Evolutionary conservation across 1,284 basidiomycete species (phyloP).

Genomic region (Sporisorium exsertum): DNA sequence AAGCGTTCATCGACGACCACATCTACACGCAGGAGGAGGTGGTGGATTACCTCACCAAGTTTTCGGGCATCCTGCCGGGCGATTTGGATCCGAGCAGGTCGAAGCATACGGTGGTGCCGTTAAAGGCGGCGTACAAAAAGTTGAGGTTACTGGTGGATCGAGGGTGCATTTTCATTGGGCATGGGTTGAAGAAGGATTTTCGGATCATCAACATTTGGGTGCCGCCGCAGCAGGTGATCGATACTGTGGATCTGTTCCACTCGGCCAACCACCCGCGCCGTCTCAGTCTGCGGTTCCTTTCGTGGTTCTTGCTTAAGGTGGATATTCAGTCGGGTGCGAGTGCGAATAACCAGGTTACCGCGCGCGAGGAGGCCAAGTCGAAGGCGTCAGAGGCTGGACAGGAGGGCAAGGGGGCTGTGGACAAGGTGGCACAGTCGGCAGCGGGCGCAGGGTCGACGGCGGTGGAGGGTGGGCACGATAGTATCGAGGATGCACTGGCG

Average conservation of each 20-base stretch:
- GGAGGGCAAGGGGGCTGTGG: slow-evolving; percentile 13
- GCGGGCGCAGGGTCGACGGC: slow-evolving; percentile 31
- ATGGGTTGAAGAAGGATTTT: slow-evolving; percentile 99
- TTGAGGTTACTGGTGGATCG: slow-evolving; percentile 91
- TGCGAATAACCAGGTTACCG: slow-evolving; percentile 45
- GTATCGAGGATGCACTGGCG: slow-evolving; percentile 88
- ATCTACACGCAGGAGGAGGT: slow-evolving; percentile 94
- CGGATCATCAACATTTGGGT: slow-evolving; percentile 98
- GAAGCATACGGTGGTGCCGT: slow-evolving; percentile 87
- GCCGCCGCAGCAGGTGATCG: slow-evolving; percentile 92
- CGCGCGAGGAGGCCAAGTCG: slow-evolving; percentile 10
- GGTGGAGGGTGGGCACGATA: slow-evolving; percentile 79
- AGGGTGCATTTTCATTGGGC: slow-evolving; percentile 96
- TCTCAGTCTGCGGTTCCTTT: slow-evolving; percentile 90
- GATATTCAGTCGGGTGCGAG: slow-evolving; percentile 84
- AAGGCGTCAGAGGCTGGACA: slow-evolving; percentile 10
- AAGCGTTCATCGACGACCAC: slow-evolving; percentile 97
- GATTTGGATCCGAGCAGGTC: slow-evolving; percentile 89
- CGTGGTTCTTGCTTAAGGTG: slow-evolving; percentile 90
- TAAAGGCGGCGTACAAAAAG: slow-evolving; percentile 98
- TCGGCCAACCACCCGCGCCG: slow-evolving; percentile 83
- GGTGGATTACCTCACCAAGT: slow-evolving; percentile 96
- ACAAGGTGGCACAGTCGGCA: slow-evolving; percentile 9
- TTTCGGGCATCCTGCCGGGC: slow-evolving; percentile 84
- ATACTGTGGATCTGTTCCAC: slow-evolving; percentile 95